Evolutionary conservation across 179 eudicot species (phyloP).

Genomic region (Beta lomatogona): DNA sequence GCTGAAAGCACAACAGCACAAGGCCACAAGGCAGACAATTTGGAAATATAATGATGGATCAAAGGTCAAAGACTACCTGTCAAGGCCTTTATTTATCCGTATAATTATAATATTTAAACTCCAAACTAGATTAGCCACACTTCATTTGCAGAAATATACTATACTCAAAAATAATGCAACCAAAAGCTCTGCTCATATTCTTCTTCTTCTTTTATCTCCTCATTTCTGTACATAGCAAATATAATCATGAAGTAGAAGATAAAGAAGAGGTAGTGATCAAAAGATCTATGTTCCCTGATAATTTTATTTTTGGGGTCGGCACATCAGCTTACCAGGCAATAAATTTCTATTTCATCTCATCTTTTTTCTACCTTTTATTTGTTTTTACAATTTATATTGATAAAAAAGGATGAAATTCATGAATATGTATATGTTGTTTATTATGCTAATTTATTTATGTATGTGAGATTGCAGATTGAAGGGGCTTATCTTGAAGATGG

Average conservation of each 20-base stretch:
- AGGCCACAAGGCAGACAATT: too few species aligned
- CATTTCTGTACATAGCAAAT: neutral
- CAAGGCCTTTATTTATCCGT: too few species aligned
- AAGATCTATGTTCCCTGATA: conserved; percentile 65
- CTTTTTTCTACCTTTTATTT: neutral
- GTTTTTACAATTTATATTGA: too few species aligned
- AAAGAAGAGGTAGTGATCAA: conserved; percentile 34
- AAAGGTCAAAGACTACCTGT: too few species aligned
- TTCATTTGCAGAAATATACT: neutral
- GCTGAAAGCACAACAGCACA: too few species aligned
- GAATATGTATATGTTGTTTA: too few species aligned
- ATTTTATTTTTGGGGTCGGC: conserved; percentile 70
- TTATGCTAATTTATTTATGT: neutral
- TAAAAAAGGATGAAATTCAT: neutral
- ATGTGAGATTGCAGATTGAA: conserved; percentile 50
- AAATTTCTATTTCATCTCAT: neutral
- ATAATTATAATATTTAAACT: too few species aligned
- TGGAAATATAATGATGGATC: too few species aligned
- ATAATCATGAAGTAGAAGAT: conserved; percentile 1
- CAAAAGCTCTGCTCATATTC: neutral
- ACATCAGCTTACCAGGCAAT: conserved; percentile 77
- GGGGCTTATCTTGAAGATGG: conserved; percentile 80
- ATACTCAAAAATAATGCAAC: neutral
- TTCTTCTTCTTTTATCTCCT: neutral
- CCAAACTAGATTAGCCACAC: too few species aligned